Evolutionary conservation across 495 filamentous ascomycete genomes (phyloP).

Genomic region (Aspergillus panamensis): DNA sequence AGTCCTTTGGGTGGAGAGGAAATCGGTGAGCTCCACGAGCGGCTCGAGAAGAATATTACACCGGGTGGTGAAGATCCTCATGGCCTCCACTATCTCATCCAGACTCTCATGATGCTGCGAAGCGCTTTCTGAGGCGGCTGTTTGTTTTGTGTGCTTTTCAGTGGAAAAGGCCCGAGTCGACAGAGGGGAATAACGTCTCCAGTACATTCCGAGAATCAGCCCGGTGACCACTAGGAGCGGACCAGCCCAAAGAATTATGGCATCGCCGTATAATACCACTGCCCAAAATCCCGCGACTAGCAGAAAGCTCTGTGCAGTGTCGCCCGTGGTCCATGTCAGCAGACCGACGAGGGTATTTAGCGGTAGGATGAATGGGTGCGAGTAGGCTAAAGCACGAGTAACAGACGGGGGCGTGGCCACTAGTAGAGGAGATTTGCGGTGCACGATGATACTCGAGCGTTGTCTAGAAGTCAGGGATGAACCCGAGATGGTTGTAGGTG

Average conservation of each 20-base stretch:
- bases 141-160: slow-evolving; percentile 52
- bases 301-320: slow-evolving; percentile 96
- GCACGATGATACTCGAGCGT: slow-evolving; percentile 86
- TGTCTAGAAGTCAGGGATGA: slow-evolving; percentile 67
- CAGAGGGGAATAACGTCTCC: slow-evolving; percentile 80
- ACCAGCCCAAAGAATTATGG: slow-evolving; percentile 71
- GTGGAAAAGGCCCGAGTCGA: slow-evolving; percentile 77
- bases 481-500: slow-evolving; percentile 70
- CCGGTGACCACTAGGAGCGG: slow-evolving; percentile 74
- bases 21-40: slow-evolving; percentile 81
- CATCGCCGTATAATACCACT: slow-evolving; percentile 78
- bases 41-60: slow-evolving; percentile 92
- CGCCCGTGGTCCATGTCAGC: slow-evolving; percentile 86
- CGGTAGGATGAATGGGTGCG: slow-evolving; percentile 85
- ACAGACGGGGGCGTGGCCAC: slow-evolving; percentile 91
- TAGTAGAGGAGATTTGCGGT: slow-evolving; percentile 91
- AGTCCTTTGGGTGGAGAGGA: slow-evolving; percentile 85
- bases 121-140: slow-evolving; percentile 54
- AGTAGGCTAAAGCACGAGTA: slow-evolving; percentile 88
- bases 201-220: slow-evolving; percentile 90
- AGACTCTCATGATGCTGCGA: slow-evolving; percentile 78
- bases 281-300: slow-evolving; percentile 83
- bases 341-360: slow-evolving; percentile 80
- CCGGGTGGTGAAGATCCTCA: slow-evolving; percentile 80
- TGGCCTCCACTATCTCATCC: slow-evolving; percentile 92